Evolutionary conservation across 805 yeast species (phyloP), one percentile per base, ranked within the genome.

Genomic region (Candida railenensis): DNA sequence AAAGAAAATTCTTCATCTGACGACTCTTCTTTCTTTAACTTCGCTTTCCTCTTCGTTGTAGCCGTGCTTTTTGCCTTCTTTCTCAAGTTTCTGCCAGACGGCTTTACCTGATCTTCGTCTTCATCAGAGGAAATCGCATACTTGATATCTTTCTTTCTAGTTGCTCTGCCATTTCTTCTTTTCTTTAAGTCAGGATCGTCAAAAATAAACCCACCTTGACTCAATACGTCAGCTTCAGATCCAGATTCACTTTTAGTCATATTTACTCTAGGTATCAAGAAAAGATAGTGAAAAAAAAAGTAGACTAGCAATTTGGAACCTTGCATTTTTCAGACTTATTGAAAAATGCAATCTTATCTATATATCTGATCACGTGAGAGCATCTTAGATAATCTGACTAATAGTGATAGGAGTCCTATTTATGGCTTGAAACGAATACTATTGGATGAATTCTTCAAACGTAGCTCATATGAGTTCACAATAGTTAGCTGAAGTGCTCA

Each of bases 171-270:
- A 9, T 18, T 18, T 8, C 44, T 15, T 22, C 22, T 18, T 28
- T 28, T 40, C 42, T 34, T 34, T 33, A 25, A 16, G 33, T 36
- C 18, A 9, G 70, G 68, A 48, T 73, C 78, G 50, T 69, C 65
- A 5, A 59, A 57, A 3, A 74, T 55, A 50, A 75, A 74, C 16
- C 78, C 80, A 7, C 78, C 80, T n/a, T 52, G 32, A 21, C 19
- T 20, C 4, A 20, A 28, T 4, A 4, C 14, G 11, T 37, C 40
- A n/a, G 39, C 12, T 20, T 14, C 39, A 12, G 39, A 18, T 18
- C 14, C 39, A 9, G 39, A 36, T 20, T 36, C 39, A 19, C 39
- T 36, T 16, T 19, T 16, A 11, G 39, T 36, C 39, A 36, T 36
- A 8, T 33, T 12, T 14, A 15, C 8, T 12, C 19, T 37, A 37